phyloP scores from a whole-genome alignment of 495 filamentous ascomycete species.

The Saxophila tyrrhenica region DNA sequence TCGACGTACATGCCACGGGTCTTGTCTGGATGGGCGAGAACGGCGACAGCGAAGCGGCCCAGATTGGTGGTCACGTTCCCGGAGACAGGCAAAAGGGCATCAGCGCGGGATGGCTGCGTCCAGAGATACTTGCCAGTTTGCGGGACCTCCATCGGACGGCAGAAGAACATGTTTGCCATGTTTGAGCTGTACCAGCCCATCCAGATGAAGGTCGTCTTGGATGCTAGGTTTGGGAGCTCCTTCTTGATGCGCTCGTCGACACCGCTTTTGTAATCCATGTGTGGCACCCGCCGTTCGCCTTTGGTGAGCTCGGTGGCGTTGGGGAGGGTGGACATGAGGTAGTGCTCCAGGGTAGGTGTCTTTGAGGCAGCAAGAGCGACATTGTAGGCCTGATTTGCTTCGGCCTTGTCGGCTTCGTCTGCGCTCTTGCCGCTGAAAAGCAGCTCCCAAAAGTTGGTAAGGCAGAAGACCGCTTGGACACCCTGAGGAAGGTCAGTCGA shows the following conservation, averaged over 20 bases:
- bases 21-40: constrained; percentile 9
- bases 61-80: constrained; percentile 14
- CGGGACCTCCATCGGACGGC: constrained; percentile 6
- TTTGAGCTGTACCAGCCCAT: constrained; percentile 9
- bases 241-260: constrained; percentile 23
- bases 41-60: constrained; percentile 13
- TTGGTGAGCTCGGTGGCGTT: constrained; percentile 6
- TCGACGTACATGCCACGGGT: constrained; percentile 20
- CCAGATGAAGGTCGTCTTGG: constrained; percentile 27
- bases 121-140: constrained; percentile 11
- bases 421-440: background rate
- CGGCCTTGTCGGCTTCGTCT: constrained; percentile 7
- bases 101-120: constrained; percentile 13
- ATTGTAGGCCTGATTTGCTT: constrained; percentile 21
- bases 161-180: constrained; percentile 1
- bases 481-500: background rate
- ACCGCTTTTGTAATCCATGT: constrained; percentile 25
- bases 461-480: constrained; percentile 4
- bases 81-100: constrained; percentile 14
- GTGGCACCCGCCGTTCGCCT: constrained; percentile 21
- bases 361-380: constrained; percentile 24
- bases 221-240: constrained; percentile 17
- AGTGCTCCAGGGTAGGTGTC: constrained; percentile 20
- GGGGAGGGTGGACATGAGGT: constrained; percentile 27
- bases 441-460: constrained; percentile 1